These are phyloP conservation scores for Batrachochytrium dendrobatidis DNA, from an alignment of 371 early-diverging fungal genomes.

Conservation along the genomic window DNA sequence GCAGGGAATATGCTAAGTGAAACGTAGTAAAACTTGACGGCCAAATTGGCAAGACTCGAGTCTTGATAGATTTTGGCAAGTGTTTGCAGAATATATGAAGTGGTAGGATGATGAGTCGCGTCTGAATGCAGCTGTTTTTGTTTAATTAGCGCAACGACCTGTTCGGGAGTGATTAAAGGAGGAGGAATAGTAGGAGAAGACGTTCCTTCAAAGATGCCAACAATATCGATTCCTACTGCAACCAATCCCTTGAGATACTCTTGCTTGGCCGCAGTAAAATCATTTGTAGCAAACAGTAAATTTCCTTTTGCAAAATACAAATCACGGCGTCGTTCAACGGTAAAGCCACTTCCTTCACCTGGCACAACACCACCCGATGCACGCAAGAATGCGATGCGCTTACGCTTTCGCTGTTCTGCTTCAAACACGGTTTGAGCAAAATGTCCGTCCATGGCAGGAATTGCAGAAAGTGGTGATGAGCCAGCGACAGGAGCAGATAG, in stretches of 20 bases:
- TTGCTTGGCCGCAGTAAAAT: slow-evolving; percentile 59
- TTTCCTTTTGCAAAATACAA: slow-evolving; percentile 82
- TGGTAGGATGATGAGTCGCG: slow-evolving; percentile 37
- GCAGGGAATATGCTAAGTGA: slow-evolving; percentile 72
- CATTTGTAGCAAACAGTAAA: slow-evolving; percentile 66
- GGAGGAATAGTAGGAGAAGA: slow-evolving; percentile 7
- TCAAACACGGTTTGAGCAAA: slow-evolving; percentile 2
- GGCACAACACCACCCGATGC: slow-evolving; percentile 5
- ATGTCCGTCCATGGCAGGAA: slow-evolving; percentile 39
- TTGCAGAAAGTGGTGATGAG: background rate
- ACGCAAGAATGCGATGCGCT: background rate
- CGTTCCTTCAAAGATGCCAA: slow-evolving; percentile 41
- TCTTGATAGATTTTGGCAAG: slow-evolving; percentile 85
- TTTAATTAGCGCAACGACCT: slow-evolving; percentile 13
- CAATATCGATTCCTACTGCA: slow-evolving; percentile 58
- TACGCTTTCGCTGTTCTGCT: slow-evolving; percentile 9
- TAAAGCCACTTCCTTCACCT: slow-evolving; percentile 20
- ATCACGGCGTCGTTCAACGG: slow-evolving; percentile 36
- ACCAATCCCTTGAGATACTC: slow-evolving; percentile 79
- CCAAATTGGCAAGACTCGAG: slow-evolving; percentile 49
- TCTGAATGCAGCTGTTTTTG: slow-evolving; percentile 19
- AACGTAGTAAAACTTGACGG: slow-evolving; percentile 76
- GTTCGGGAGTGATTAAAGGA: slow-evolving; percentile 15
- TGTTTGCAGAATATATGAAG: slow-evolving; percentile 70
- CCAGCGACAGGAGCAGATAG: background rate